Base-by-base conservation (phyloP, 2,329 filamentous ascomycete genomes). In the Rutstroemia sydowiana region DNA sequence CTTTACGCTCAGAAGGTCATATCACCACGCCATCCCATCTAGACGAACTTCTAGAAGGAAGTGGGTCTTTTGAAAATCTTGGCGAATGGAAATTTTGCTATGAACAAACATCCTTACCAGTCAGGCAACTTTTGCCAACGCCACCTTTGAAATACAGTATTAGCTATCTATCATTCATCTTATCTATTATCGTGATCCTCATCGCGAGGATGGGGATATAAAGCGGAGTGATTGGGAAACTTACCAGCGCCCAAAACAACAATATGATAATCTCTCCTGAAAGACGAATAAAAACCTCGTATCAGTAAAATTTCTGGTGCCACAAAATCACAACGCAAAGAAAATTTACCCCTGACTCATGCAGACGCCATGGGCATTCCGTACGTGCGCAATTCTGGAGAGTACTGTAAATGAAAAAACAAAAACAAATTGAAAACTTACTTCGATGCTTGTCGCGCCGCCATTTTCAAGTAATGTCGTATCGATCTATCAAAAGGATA, bases 41-140 rank as follows among this genome's bases (percentile, higher is more conserved):
- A 16, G 21, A 23, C 21, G 21, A 41, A 7, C n/a, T 41, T 41
- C 48, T 34, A 43, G 32, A 48, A 30, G 44, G 26, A 13, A 41
- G 52, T 23, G 28, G 48, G 41, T 54, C 45, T 41, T 42, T 14
- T 32, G 4, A 13, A 16, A 45, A 23, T 45, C 16, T 51, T 41
- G 48, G 48, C 14, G 45, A 51, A 34, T 37, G 26, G 32, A n/a
- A n/a, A n/a, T n/a, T n/a, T n/a, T n/a, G n/a, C n/a, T n/a, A 20
- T 21, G 14, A 20, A 16, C 28, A 37, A 43, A 43, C 20, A 47
- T 55, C 61, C 69, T 65, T 76, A 86, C 83, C 82, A 65, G 84
- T 87, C 60, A 87, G 73, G 73, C 84, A 87, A 67, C 82, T 87
- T 68, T 88, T 88, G 55, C 84, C 84, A 61, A 88, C 84, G 64